Evolutionary conservation across 2,329 filamentous ascomycete genomes (phyloP), one percentile per base, ranked within the genome.

Genomic region (Exophiala xenobiotica): DNA sequence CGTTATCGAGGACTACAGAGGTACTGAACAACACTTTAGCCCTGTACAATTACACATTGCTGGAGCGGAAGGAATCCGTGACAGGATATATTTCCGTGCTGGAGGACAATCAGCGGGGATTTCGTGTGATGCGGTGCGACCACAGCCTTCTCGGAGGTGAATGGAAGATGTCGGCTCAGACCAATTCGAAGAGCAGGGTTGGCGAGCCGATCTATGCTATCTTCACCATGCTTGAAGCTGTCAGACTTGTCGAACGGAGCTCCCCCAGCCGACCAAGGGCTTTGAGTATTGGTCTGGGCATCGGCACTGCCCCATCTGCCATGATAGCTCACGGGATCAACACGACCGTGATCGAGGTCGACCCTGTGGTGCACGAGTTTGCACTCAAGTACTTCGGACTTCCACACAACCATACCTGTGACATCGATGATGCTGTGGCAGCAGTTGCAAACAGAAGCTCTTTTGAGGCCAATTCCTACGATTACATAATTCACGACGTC

Each of bases 401-500:
- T 4, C 86, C 86, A 2, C 67, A 77, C 18, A 89, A 92, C 61
- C 88, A 93, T 70, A 88, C 81, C 0, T 79, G 86, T n/a, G 80
- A 89, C 46, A 85, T 97, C 57, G 81, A 85, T 44, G 90, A 99
- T 63, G 93, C 93, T 0, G 82, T 90, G 2, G 71, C 74, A n/a
- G 96, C 80, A 64, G 79, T 85, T 6, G 62, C 39, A 3, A 48
- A 44, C 12, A 41, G 51, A 16, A 50, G 41, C n/a, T 64, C 70
- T 44, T 61, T 70, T 22, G 62, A 73, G 50, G 67, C 70, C 6
- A 68, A 63, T 39, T 61, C 52, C 22, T 99, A 87, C 68, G 86
- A 96, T 72, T 97, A 96, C 73, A 93, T 99, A 64, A 61, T 99
- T 47, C 93, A 99, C 68, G 93, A 99, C 62, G 93, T 99, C 19